Evolutionary conservation across 768 basidiomycete genomes (phyloP).

Genomic region (Leccinum boreale): DNA sequence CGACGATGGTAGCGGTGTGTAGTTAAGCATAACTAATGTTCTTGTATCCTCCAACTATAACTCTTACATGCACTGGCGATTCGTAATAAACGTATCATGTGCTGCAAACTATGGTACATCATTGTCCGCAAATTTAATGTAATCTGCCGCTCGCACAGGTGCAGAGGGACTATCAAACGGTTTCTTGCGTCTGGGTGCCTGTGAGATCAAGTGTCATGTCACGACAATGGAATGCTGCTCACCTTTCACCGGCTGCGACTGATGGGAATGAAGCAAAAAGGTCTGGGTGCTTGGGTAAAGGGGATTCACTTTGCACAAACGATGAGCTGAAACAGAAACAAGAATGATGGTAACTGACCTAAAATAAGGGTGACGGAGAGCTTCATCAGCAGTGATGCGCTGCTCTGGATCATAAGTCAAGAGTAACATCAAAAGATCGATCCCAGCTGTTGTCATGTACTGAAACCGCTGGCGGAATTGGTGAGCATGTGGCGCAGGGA

Average conservation of each 20-base stretch:
- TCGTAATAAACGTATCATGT: conserved; percentile 1
- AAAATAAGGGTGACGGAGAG: conserved; percentile 89
- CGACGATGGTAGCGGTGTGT: conserved; percentile 14
- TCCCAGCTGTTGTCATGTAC: conserved; percentile 76
- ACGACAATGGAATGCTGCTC: conserved; percentile 19
- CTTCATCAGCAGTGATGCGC: conserved; percentile 87
- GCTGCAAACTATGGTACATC: conserved; percentile 37
- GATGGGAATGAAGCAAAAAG: conserved; percentile 96
- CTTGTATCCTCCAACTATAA: not conserved
- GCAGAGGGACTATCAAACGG: conserved; percentile 79
- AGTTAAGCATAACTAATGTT: not conserved
- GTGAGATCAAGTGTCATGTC: conserved; percentile 5
- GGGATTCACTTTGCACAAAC: conserved; percentile 66
- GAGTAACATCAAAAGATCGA: conserved; percentile 79
- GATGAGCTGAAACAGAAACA: not conserved
- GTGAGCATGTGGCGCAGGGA: conserved; percentile 70
- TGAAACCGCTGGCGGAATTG: conserved; percentile 85
- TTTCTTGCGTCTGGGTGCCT: conserved; percentile 59
- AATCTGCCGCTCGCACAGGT: conserved; percentile 66
- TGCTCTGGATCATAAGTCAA: conserved; percentile 87
- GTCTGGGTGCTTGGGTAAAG: conserved; percentile 93
- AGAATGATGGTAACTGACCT: conserved; percentile 41
- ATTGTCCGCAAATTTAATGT: conserved; percentile 63
- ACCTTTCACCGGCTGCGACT: conserved; percentile 95
- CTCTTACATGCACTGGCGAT: not conserved